Evolutionary conservation across 768 basidiomycete species (phyloP).

Genomic region (Kondoa malvinella): DNA sequence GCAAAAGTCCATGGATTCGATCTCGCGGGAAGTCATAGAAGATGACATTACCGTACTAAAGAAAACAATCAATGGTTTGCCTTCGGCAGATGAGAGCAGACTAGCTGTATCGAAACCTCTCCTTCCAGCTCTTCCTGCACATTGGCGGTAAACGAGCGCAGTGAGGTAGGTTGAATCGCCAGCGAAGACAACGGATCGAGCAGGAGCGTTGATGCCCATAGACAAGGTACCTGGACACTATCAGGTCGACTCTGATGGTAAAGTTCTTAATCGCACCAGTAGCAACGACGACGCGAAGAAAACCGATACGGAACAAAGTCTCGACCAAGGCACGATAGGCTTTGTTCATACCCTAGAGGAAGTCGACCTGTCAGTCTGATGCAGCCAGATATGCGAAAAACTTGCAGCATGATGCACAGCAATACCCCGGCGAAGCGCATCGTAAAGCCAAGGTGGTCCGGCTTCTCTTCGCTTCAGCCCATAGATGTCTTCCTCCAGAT

Average conservation of each 20-base stretch:
- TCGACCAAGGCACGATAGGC: neutral
- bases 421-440: neutral
- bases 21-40: constrained; percentile 54
- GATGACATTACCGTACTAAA: constrained; percentile 45
- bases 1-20: constrained; percentile 46
- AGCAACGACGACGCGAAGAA: no score
- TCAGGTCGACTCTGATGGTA: no score
- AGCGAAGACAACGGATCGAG: constrained; percentile 15
- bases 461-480: neutral
- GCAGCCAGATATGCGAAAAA: neutral
- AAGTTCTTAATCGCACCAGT: no score
- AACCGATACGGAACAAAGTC: neutral
- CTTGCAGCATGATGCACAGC: neutral
- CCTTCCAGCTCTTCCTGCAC: constrained; percentile 54
- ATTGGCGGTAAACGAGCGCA: constrained; percentile 48
- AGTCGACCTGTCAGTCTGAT: no score
- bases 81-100: no score
- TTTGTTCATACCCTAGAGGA: constrained; percentile 1
- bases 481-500: neutral
- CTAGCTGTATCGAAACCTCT: constrained; percentile 45
- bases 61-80: no score
- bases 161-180: constrained; percentile 18
- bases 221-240: no score
- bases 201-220: no score
- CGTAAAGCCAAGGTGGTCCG: neutral